Conservation (phyloP, 495 filamentous ascomycete species). For the Xylona heveae region DNA sequence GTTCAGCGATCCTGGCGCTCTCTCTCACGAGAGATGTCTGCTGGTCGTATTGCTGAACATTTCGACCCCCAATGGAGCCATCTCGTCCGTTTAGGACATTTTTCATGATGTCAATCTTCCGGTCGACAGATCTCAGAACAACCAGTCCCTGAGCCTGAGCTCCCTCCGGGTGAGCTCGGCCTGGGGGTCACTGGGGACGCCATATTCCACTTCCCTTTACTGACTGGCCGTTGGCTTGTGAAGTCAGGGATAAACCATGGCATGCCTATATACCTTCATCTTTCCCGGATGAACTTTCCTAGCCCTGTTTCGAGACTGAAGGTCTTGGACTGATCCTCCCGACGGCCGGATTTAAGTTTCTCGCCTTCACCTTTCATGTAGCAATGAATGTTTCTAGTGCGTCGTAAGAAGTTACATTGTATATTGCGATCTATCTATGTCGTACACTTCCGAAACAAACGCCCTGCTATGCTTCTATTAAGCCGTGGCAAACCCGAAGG, state of each 20-base stretch:
- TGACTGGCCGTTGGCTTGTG: slow-evolving; percentile 61
- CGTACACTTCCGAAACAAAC: too few relatives aligned
- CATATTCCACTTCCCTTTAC: slow-evolving; percentile 76
- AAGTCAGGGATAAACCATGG: slow-evolving; percentile 75
- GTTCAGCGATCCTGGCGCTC: slow-evolving; percentile 48
- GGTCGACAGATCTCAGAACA: slow-evolving; percentile 82
- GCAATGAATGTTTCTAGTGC: too few relatives aligned
- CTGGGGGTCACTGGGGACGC: slow-evolving; percentile 37
- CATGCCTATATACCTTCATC: slow-evolving; percentile 36
- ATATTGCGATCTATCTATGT: too few relatives aligned
- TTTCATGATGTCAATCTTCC: slow-evolving; percentile 65
- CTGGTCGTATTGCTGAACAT: slow-evolving; percentile 62
- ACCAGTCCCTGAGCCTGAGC: slow-evolving; percentile 38
- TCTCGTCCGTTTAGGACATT: slow-evolving; percentile 16
- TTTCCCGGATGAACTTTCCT: too few relatives aligned
- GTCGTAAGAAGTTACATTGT: too few relatives aligned
- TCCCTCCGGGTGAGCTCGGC: slow-evolving; percentile 55
- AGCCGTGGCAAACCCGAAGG: too few relatives aligned
- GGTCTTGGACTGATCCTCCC: too few relatives aligned
- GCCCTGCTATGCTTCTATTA: too few relatives aligned
- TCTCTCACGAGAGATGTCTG: slow-evolving; percentile 24
- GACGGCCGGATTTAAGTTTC: too few relatives aligned
- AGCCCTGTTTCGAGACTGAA: too few relatives aligned
- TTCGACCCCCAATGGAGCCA: slow-evolving; percentile 74
- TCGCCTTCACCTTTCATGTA: too few relatives aligned